phyloP scores from a whole-genome alignment of 257 asterid genomes.

The Solanum habrochaites region DNA sequence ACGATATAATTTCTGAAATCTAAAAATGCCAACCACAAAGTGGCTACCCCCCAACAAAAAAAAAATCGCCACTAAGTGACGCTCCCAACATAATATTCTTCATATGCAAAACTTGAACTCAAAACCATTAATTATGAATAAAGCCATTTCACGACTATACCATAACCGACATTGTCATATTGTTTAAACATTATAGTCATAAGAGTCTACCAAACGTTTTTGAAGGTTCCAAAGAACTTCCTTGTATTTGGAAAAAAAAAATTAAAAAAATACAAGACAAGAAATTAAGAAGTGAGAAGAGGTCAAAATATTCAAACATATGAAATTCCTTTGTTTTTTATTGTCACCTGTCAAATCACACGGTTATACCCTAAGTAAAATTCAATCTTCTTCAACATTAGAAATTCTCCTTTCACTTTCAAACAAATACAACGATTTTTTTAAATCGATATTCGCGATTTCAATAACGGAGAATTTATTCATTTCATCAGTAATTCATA shows the following conservation, averaged over 20 bases:
- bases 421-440: neutral
- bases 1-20: no score
- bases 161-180: neutral
- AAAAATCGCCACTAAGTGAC: no score
- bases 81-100: no score
- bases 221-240: slow-evolving; percentile 6
- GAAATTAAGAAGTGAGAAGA: neutral
- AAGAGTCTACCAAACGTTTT: slow-evolving; percentile 11
- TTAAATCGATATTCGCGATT: fast-evolving
- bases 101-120: no score
- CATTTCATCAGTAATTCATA: neutral
- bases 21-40: fast-evolving
- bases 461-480: fast-evolving
- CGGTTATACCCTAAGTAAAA: slow-evolving; percentile 3
- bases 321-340: neutral
- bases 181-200: neutral
- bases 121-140: no score
- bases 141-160: neutral
- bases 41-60: no score
- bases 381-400: neutral
- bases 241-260: neutral
- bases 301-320: neutral
- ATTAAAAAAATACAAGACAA: no score
- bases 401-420: neutral
- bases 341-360: slow-evolving; percentile 13